Conservation (phyloP, 2,329 filamentous ascomycete genomes). For the Sporothrix phasma region DNA sequence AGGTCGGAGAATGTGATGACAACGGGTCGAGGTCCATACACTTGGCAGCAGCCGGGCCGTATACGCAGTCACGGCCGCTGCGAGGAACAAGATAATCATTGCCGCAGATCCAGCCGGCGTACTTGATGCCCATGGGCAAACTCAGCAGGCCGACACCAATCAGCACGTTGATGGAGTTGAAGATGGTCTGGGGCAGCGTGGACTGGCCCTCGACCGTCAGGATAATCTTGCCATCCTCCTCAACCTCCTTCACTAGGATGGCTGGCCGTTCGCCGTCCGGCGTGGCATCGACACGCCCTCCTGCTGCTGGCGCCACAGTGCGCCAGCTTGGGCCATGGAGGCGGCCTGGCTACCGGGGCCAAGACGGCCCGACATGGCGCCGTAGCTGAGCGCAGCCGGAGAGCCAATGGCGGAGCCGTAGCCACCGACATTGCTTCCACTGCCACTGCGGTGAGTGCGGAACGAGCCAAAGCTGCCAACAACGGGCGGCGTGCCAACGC, state of each 20-base stretch:
- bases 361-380: conserved; percentile 24
- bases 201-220: conserved; percentile 83
- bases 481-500: conserved; percentile 4
- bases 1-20: conserved; percentile 92
- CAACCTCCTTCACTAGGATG: conserved; percentile 78
- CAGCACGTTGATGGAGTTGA: conserved; percentile 91
- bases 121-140: conserved; percentile 76
- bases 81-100: conserved; percentile 62
- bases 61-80: conserved; percentile 69
- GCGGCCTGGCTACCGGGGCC: conserved; percentile 18
- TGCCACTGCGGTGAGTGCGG: conserved; percentile 34
- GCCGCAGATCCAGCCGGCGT: conserved; percentile 81
- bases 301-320: conserved; percentile 45
- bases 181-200: conserved; percentile 89
- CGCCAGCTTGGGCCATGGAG: conserved; percentile 42
- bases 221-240: conserved; percentile 77
- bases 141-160: conserved; percentile 86
- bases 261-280: conserved; percentile 56
- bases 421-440: conserved; percentile 21
- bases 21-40: conserved; percentile 77
- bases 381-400: conserved; percentile 19
- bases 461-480: conserved; percentile 41
- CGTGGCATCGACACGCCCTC: conserved; percentile 30
- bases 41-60: conserved; percentile 78
- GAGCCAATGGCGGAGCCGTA: conserved; percentile 44